Base-by-base conservation (phyloP, 495 filamentous ascomycete species). In the Delitschia confertaspora region DNA sequence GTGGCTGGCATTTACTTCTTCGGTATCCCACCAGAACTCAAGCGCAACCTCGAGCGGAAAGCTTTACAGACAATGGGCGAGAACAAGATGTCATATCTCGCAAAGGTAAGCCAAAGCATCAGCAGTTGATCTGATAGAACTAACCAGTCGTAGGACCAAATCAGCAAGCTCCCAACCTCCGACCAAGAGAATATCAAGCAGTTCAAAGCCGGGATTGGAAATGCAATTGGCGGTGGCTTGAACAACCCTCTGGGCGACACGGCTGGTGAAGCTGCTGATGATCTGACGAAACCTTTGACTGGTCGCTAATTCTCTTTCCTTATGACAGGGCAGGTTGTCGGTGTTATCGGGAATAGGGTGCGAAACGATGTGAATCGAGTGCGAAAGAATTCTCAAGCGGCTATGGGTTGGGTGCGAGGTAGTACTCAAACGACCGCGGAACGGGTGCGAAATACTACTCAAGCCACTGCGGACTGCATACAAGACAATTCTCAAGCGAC, bases 31-130 rank as follows among this genome's bases (percentile, higher is more conserved):
- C 56, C 62, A 1, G 48, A 62, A 38, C 42, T 60, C 20, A 67
- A 67, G 55, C 55, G 56, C 39, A 57, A 57, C 27, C 51, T 70
- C 18, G 69, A 75, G 44, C 62, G 71, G 29, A 49, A 71, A 4
- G 45, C 71, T 2, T 58, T 75, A 1, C 64, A 73, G 42, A 62
- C 60, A 26, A 73, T 74, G 65, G 72, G 71, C 11, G 72, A 76
- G 51, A 76, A 67, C 20, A 72, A 71, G 36, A 60, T 62, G 29
- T 63, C 60, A 7, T 64, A 66, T 42, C 44, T 66, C 36, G 48
- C 54, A 19, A 66, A 45, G 56, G 56, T 54, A 22, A 11, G 38
- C 42, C 4, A 11, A 5, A 14, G 0, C 18, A 33, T 6, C 23
- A 29, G 3, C 8, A 16, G 19, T 10, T 10, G 9, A 30, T 18